Evolutionary conservation across 257 asterid genomes (phyloP), one percentile per base, ranked within the genome.

Genomic region (Petunia secreta): DNA sequence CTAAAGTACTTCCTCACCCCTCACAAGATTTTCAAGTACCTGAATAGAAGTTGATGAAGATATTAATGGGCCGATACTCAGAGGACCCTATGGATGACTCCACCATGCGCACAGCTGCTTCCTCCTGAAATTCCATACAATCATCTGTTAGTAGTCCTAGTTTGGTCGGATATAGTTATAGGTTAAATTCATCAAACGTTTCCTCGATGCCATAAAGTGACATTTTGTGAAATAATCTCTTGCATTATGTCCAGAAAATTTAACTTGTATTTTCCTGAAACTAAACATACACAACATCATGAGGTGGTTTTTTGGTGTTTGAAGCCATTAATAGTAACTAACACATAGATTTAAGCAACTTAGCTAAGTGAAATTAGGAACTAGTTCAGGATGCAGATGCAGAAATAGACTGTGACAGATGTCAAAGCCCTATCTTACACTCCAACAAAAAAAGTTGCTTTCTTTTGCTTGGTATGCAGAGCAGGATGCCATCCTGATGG

Each of bases 31-130:
- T 50, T 34, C 77, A 63, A 79, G 73, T 81, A 82, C 98, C 97
- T 85, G 99, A 92, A 89, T 92, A 96, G 87, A 94, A 96, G 85
- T 88, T 89, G 80, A 96, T 92, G 75, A 94, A 96, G 58, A 92
- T 85, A 82, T 96, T 96, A 78, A 96, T 94, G 63, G 98, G 98
- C 39, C 98, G 93, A 87, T 89, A 87, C 43, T 92, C 95, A 1
- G 97, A 90, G 44, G 99, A 84, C 75, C 85, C 83, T 69, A 83
- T 64, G 46, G 95, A 87, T 77, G 92, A 87, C 89, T 90, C 95
- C 77, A 90, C 97, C 88, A 94, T 78, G 77, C 99, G 94, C 87
- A 87, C 85, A 8, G 98, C 99, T 57, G 97, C 93, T 90, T 96
- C 99, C 52, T 96, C 97, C 99, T 94, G 87, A 69, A 80, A 55